phyloP scores from a whole-genome alignment of 257 asterid species.

The Salvia splendens region DNA sequence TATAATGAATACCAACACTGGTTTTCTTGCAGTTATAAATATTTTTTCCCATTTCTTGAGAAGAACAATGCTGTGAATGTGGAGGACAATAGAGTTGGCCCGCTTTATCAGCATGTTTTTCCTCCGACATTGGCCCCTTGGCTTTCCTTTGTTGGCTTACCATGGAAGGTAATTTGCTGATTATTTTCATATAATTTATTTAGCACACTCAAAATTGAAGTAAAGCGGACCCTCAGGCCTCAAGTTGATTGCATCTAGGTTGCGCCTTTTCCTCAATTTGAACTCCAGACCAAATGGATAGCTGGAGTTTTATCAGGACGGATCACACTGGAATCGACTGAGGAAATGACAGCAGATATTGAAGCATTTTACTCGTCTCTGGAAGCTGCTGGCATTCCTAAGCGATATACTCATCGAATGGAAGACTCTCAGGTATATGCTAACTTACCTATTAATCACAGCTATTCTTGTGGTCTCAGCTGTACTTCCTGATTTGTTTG shows the following conservation, averaged over 20 bases:
- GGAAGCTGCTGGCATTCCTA: constrained; percentile 60
- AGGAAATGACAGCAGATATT: constrained; percentile 68
- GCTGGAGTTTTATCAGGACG: constrained; percentile 83
- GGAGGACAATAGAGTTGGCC: constrained; percentile 86
- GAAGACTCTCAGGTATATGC: constrained; percentile 62
- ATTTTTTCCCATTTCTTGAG: constrained; percentile 82
- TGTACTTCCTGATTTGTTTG: too few relatives aligned
- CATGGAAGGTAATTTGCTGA: constrained; percentile 72
- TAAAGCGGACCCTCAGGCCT: neutral
- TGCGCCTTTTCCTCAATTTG: constrained; percentile 76
- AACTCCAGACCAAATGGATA: constrained; percentile 87
- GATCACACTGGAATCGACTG: constrained; percentile 55
- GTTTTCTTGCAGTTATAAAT: constrained; percentile 67
- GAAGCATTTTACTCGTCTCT: constrained; percentile 67
- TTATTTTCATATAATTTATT: neutral
- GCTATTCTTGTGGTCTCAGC: neutral
- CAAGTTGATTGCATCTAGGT: constrained; percentile 48
- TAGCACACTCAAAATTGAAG: neutral
- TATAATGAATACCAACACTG: too few relatives aligned
- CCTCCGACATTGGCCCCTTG: constrained; percentile 82
- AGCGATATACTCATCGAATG: constrained; percentile 74
- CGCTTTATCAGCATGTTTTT: constrained; percentile 83
- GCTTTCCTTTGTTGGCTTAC: constrained; percentile 90
- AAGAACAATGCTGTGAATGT: constrained; percentile 63
- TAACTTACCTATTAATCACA: neutral